Evolutionary conservation across 495 filamentous ascomycete species (phyloP), one percentile per base, ranked within the genome.

Genomic region (Peziza echinospora): DNA sequence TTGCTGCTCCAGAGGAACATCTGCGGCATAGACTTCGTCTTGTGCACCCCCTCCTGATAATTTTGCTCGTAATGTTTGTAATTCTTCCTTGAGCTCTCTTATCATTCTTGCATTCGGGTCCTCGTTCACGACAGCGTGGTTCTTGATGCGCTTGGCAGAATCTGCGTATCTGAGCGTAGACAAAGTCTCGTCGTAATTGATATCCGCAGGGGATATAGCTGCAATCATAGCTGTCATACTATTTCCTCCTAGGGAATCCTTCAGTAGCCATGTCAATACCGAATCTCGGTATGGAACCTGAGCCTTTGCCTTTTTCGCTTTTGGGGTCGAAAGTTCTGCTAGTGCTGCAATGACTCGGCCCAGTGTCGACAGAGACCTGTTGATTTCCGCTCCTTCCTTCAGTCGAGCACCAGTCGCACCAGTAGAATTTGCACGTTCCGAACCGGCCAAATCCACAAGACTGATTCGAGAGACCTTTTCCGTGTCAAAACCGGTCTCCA

Each of bases 181-280:
- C 5, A 99, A 68, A 10, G 89, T 96, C 61, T 99, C 89, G 53
- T 99, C 89, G 56, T 87, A 99, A 63, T 99, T 99, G 68, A 99
- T 96, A 64, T 99, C 89, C 46, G 89, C 89, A 4, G 89, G 89
- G 46, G 85, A 93, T 57, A 97, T 96, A 28, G 89, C 89, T 41
- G 89, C 89, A 65, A 97, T 97, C 89, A 97, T 97, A 41, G 89
- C 91, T 17, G 89, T 97, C 80, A 97, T 87, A 57, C 89, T 96
- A 65, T 99, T 99, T 48, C 91, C 91, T 58, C 91, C 91, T 8
- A 99, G 67, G 2, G 89, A 96, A 61, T 99, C 91, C 55, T 99
- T 96, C 50, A 99, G 64, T 23, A 99, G 65, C 91, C 91, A 99
- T 11, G 91, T 99, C 49, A 99, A 65, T 41, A 96, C 75, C 49